phyloP scores from a whole-genome alignment of 2,329 filamentous ascomycete species.

The Ceratocystis cubensis region DNA sequence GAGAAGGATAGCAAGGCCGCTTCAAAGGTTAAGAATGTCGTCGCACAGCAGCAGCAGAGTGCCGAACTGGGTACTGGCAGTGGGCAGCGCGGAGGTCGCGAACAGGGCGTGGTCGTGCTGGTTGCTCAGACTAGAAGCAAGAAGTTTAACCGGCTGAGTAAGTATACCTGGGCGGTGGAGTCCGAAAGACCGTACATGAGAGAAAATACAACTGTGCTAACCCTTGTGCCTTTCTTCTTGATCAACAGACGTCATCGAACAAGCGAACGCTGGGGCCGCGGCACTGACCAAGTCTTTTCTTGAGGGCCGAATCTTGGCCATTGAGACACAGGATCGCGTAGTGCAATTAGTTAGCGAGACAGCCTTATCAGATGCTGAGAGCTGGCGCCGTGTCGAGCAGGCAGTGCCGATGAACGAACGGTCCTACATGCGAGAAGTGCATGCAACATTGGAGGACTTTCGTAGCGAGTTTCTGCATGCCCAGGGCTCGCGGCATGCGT shows the following conservation, averaged over 20 bases:
- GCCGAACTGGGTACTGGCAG: conserved; percentile 21
- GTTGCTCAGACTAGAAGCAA: conserved; percentile 73
- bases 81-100: conserved; percentile 29
- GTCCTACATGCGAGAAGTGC: conserved; percentile 71
- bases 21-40: conserved; percentile 30
- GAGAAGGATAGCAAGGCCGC: conserved; percentile 57
- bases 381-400: conserved; percentile 73
- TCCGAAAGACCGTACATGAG: not conserved
- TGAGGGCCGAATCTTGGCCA: conserved; percentile 68
- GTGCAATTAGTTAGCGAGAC: conserved; percentile 66
- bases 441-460: conserved; percentile 59
- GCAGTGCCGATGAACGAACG: conserved; percentile 62
- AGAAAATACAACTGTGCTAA: too few relatives aligned
- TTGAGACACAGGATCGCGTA: conserved; percentile 76
- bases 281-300: conserved; percentile 58
- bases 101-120: conserved; percentile 73
- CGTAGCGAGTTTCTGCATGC: conserved; percentile 43
- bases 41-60: conserved; percentile 24
- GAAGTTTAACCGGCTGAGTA: conserved; percentile 66
- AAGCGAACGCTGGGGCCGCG: conserved; percentile 48
- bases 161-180: not conserved
- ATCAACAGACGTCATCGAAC: conserved; percentile 58
- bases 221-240: not conserved
- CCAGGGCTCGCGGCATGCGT: conserved; percentile 54
- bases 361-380: conserved; percentile 64